These are phyloP conservation scores for Ambrosia hybrid DNA, from an alignment of 140 eudicot species.

Conservation along the genomic window DNA sequence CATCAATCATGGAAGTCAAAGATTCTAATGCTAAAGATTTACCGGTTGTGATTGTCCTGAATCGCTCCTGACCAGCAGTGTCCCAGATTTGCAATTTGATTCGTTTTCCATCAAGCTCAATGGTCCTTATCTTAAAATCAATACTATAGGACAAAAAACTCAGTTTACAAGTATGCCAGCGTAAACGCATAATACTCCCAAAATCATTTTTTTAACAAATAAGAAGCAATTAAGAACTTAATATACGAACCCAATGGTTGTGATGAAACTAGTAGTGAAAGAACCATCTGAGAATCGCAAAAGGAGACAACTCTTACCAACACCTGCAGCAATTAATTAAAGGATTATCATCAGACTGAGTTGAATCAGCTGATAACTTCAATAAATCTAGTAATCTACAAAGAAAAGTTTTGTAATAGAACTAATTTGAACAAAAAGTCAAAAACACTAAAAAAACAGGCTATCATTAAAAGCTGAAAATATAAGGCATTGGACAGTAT, in stretches of 20 bases:
- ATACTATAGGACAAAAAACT: constrained; percentile 35
- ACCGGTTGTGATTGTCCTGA: constrained; percentile 87
- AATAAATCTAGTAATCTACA: not conserved
- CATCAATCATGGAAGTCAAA: constrained; percentile 15
- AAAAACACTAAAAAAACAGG: constrained; percentile 9
- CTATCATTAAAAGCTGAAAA: constrained; percentile 5
- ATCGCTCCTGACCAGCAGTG: constrained; percentile 90
- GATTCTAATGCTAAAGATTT: not conserved
- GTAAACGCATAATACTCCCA: not conserved
- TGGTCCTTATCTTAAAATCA: constrained; percentile 82
- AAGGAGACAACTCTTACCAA: constrained; percentile 85
- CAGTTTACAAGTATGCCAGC: not conserved
- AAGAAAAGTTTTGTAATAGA: not conserved
- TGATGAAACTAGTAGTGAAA: constrained; percentile 76
- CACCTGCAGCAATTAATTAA: constrained; percentile 47
- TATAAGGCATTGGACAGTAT: not conserved
- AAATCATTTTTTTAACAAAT: not conserved
- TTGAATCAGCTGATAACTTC: constrained; percentile 6
- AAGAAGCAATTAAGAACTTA: not conserved
- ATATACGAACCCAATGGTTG: constrained; percentile 67
- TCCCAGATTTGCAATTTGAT: constrained; percentile 87
- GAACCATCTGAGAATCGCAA: constrained; percentile 82
- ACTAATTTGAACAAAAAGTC: not conserved
- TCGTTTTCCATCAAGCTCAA: constrained; percentile 80
- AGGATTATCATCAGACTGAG: not conserved